A percentile compares a stretch with the other conserved stretches of the same genome.
phyloP scores from a whole-genome alignment of 768 basidiomycete genomes.

The Serpula lacrymans region DNA sequence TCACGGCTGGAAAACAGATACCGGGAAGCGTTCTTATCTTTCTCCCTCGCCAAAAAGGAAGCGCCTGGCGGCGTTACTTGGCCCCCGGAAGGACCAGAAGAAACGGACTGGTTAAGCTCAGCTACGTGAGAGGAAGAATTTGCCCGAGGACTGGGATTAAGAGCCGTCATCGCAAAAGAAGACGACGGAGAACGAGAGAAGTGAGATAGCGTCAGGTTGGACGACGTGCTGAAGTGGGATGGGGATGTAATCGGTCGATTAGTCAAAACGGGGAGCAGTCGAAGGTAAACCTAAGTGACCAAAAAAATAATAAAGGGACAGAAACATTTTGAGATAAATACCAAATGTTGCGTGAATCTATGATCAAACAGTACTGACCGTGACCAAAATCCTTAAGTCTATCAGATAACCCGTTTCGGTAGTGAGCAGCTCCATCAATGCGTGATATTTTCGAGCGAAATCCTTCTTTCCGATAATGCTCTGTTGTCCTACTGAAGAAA shows the following conservation, averaged over 20 bases:
- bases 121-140: conserved; percentile 40
- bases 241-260: conserved; percentile 16
- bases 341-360: neutral
- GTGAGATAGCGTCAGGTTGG: conserved; percentile 25
- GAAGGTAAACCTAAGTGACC: conserved; percentile 57
- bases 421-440: conserved; percentile 78
- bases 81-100: conserved; percentile 18
- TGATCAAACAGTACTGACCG: conserved; percentile 42
- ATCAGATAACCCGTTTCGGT: conserved; percentile 82
- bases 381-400: conserved; percentile 75
- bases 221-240: conserved; percentile 19
- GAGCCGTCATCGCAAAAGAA: conserved; percentile 38
- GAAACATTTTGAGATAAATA: conserved; percentile 3
- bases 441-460: conserved; percentile 56
- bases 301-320: conserved; percentile 6
- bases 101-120: conserved; percentile 14
- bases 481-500: too few relatives aligned
- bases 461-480: conserved; percentile 34
- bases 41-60: conserved; percentile 18
- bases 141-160: conserved; percentile 42
- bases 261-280: conserved; percentile 48
- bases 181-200: conserved; percentile 36
- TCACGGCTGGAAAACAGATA: conserved; percentile 58
- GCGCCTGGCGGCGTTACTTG: conserved; percentile 5
- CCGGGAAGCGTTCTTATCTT: conserved; percentile 35